Conservation (phyloP, 257 asterid species). For the Voacanga thouarsii region DNA sequence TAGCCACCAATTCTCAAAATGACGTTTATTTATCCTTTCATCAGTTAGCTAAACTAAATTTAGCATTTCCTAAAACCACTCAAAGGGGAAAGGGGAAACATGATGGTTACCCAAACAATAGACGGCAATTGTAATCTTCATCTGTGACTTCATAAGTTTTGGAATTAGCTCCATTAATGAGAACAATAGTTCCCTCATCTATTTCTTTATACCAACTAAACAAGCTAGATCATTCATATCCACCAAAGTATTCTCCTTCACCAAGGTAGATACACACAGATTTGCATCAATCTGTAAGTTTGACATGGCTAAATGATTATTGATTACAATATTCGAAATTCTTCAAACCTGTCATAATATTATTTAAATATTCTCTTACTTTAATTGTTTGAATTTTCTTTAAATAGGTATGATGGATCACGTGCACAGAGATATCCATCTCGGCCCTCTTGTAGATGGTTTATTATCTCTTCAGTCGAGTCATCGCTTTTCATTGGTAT, state of each 20-base stretch:
- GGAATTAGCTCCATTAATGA: slow-evolving; percentile 68
- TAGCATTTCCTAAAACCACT: slow-evolving; percentile 12
- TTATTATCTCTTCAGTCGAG: no score
- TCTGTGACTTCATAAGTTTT: slow-evolving; percentile 80
- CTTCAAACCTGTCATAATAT: no score
- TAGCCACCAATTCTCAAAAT: neutral
- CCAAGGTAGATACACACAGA: slow-evolving; percentile 69
- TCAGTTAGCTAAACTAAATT: slow-evolving; percentile 4
- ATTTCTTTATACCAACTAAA: slow-evolving; percentile 89
- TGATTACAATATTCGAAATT: no score
- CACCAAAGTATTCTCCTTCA: slow-evolving; percentile 91
- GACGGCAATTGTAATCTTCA: slow-evolving; percentile 74
- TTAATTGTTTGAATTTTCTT: no score
- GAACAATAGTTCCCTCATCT: slow-evolving; percentile 54
- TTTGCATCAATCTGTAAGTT: no score
- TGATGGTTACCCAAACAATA: slow-evolving; percentile 74
- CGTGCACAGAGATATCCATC: no score
- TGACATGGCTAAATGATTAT: no score
- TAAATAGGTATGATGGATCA: no score
- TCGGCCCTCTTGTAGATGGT: no score
- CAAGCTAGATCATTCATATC: slow-evolving; percentile 83
- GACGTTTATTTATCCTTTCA: neutral
- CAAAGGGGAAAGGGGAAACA: neutral
- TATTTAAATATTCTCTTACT: no score
- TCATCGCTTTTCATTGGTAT: no score